Percentiles rank a stretch among this genome's conserved stretches.
phyloP scores from a whole-genome alignment of 768 basidiomycete species.

The Tephrocybe sp. region DNA sequence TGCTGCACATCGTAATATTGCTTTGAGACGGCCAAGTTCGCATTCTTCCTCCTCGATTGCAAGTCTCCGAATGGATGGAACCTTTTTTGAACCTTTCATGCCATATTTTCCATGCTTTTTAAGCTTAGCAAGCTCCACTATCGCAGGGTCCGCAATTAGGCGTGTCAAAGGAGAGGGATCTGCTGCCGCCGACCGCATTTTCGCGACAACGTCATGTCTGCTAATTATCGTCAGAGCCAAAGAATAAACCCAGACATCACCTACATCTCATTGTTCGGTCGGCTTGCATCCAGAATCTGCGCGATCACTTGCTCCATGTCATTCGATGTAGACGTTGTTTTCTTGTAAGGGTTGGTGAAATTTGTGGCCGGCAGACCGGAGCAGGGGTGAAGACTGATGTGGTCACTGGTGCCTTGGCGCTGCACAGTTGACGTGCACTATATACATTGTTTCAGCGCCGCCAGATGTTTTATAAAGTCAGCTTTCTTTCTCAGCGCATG shows the following conservation, averaged over 20 bases:
- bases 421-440: no score
- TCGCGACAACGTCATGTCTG: constrained; percentile 33
- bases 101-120: constrained; percentile 27
- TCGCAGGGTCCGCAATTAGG: constrained; percentile 44
- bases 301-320: background rate
- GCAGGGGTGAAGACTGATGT: no score
- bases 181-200: constrained; percentile 43
- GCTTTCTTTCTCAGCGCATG: no score
- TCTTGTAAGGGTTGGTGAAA: no score
- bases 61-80: constrained; percentile 40
- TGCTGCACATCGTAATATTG: constrained; percentile 47
- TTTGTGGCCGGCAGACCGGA: no score
- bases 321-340: background rate
- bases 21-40: constrained; percentile 54
- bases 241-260: no score
- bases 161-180: constrained; percentile 45
- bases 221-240: no score
- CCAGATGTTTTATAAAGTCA: no score
- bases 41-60: constrained; percentile 53
- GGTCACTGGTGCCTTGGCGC: no score
- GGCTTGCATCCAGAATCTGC: background rate
- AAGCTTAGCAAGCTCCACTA: constrained; percentile 33
- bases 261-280: background rate
- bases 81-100: constrained; percentile 32
- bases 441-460: background rate